Percentiles rank a stretch among this genome's conserved stretches.
Conservation (phyloP, 768 basidiomycete species). For the Lentinula aciculospora region DNA sequence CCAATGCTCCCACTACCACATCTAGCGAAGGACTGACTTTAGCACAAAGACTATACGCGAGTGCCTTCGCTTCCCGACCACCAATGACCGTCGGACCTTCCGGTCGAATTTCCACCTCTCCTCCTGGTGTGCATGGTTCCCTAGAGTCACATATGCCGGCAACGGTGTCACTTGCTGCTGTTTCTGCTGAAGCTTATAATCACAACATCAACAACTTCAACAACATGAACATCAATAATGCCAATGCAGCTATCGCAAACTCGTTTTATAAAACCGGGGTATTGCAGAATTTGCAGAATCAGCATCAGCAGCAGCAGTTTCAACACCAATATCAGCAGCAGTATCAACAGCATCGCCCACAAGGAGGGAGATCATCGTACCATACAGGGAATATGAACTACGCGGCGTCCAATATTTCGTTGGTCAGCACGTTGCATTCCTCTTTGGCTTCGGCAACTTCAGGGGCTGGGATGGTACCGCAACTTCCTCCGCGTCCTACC, state of each 20-base stretch:
- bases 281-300: background rate
- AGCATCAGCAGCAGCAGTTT: too few species aligned
- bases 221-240: too few species aligned
- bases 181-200: background rate
- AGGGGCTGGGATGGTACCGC: background rate
- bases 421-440: background rate
- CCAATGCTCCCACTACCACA: slow-evolving; percentile 4
- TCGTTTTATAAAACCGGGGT: slow-evolving; percentile 11
- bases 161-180: background rate
- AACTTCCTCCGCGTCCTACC: background rate
- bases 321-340: too few species aligned
- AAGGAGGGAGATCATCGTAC: background rate
- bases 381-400: background rate
- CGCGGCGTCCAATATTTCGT: background rate
- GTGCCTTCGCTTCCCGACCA: slow-evolving; percentile 21
- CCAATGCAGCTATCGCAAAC: background rate
- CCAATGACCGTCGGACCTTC: background rate
- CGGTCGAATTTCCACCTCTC: slow-evolving; percentile 2
- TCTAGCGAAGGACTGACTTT: slow-evolving; percentile 18
- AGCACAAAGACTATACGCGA: slow-evolving; percentile 41
- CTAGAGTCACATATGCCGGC: background rate
- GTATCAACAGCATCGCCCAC: background rate
- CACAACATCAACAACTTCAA: background rate
- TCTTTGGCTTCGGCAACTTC: background rate
- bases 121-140: background rate